Conservation (phyloP, 1,284 basidiomycete genomes). For the Phenoliferia sp. region DNA sequence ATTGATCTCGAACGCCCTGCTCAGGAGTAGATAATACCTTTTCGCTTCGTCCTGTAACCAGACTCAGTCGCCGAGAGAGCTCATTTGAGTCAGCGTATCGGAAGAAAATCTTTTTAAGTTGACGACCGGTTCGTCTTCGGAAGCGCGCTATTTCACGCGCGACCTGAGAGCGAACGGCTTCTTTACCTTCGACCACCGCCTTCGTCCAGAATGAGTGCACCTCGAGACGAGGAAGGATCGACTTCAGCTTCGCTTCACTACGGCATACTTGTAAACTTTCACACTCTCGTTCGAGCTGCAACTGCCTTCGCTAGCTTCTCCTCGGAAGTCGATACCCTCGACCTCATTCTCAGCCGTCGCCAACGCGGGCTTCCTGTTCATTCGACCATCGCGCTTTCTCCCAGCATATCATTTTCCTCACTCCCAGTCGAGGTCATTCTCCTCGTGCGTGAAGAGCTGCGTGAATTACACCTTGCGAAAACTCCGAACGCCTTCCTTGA, state of each 20-base stretch:
- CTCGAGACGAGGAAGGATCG: background rate
- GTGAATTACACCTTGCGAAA: background rate
- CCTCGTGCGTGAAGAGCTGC: background rate
- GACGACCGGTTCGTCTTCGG: no score
- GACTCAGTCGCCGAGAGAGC: no score
- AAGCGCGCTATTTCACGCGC: no score
- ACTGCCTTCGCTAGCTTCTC: background rate
- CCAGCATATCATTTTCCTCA: background rate
- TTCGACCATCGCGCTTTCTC: background rate
- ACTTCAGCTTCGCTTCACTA: background rate
- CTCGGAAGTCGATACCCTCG: background rate
- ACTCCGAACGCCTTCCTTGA: background rate
- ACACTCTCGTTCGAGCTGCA: background rate
- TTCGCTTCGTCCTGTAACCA: no score
- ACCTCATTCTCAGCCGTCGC: background rate
- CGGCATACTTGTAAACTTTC: background rate
- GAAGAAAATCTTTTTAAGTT: no score
- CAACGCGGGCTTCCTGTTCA: background rate
- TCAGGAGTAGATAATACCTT: no score
- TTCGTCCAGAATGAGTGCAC: no score
- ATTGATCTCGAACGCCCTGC: no score
- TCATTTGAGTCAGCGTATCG: no score
- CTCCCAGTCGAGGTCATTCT: background rate
- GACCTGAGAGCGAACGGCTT: no score
- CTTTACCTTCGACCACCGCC: no score